phyloP scores from a whole-genome alignment of 257 asterid species.

The Fraxinus excelsior region DNA sequence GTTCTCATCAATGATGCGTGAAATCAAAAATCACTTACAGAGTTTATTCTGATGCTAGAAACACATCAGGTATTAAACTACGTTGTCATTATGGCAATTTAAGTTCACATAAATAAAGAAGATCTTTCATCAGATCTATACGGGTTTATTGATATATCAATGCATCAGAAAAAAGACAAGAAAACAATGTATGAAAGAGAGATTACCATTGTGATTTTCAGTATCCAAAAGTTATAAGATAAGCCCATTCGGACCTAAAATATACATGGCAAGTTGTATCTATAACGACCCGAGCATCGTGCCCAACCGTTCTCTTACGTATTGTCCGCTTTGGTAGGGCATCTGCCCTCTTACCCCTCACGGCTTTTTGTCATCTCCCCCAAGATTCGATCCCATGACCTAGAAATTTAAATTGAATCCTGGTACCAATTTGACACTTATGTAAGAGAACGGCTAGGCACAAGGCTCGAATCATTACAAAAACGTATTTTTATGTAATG shows the following conservation, averaged over 20 bases:
- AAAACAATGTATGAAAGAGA: not conserved
- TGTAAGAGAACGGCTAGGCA: no score
- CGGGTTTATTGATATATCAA: not conserved
- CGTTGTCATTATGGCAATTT: not conserved
- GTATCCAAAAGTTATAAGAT: not conserved
- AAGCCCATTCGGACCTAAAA: not conserved
- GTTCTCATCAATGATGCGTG: not conserved
- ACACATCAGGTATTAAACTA: constrained; percentile 1
- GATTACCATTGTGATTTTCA: not conserved
- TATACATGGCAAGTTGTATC: constrained; percentile 10
- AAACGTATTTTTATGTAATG: no score
- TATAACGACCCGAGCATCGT: no score
- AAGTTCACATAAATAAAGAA: not conserved
- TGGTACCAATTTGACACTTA: no score
- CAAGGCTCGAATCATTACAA: no score
- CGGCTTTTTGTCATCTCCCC: no score
- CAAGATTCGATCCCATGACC: no score
- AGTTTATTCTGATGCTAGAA: not conserved
- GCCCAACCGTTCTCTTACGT: no score
- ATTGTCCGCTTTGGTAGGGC: no score
- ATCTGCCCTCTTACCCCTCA: no score
- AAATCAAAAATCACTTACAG: not conserved
- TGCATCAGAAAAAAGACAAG: constrained; percentile 16
- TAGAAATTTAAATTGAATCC: no score
- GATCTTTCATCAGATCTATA: not conserved